These are phyloP conservation scores for Cercospora canescens DNA, from an alignment of 2,329 filamentous ascomycete species.

Conservation along the genomic window DNA sequence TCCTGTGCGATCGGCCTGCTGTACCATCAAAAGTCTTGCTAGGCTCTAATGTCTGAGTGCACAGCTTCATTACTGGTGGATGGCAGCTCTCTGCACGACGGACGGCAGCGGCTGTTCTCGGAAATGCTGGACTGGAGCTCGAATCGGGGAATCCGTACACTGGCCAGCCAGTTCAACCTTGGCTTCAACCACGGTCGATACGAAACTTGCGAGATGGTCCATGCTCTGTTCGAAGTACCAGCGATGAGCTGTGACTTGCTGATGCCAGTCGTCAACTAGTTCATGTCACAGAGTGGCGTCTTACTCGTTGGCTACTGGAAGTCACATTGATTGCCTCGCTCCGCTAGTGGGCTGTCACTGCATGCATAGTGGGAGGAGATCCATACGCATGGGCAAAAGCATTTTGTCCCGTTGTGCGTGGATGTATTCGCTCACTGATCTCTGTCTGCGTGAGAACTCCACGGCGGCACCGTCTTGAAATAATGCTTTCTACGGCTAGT, in stretches of 20 bases:
- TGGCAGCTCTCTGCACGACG: neutral
- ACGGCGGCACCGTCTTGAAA: too few relatives aligned
- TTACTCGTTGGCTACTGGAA: neutral
- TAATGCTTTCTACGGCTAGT: too few relatives aligned
- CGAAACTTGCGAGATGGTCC: neutral
- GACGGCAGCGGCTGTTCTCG: neutral
- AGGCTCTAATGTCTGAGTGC: neutral
- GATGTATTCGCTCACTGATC: neutral
- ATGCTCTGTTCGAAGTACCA: neutral
- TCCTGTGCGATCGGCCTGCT: neutral
- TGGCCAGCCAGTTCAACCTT: neutral
- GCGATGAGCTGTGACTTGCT: neutral
- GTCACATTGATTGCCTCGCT: neutral
- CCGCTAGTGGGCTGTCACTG: neutral
- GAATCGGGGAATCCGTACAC: neutral
- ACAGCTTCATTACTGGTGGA: neutral
- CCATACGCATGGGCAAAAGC: neutral
- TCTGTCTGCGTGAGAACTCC: too few relatives aligned
- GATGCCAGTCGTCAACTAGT: neutral
- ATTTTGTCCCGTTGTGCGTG: neutral
- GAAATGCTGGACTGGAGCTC: constrained; percentile 6
- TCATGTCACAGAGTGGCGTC: constrained; percentile 5
- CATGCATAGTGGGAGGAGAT: neutral
- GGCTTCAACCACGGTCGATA: neutral
- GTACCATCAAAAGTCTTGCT: neutral